Base-by-base conservation (phyloP, 2,329 filamentous ascomycete species). In the Aspergillus jensenii region DNA sequence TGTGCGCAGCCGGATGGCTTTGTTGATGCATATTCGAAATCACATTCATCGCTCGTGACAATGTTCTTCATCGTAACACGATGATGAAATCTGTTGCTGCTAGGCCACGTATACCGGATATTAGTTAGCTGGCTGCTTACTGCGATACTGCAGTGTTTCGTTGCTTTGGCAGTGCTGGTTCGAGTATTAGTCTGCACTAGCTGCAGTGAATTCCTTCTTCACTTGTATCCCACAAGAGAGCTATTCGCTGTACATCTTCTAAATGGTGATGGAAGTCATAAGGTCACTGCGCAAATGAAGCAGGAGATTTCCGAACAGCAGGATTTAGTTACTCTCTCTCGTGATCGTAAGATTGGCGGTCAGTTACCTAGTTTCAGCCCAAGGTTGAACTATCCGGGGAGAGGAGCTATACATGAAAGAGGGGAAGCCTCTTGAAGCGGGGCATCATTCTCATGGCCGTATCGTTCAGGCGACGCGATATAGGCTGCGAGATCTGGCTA, bases 81-180 rank as follows among this genome's bases (percentile, higher is more conserved):
- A 31, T 23, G 21, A 19, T 33, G 31, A 39, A 25, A 46, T 15
- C 6, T n/a, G 43, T 49, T 31, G 50, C 45, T 19, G 17, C n/a
- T 54, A 40, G 50, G 50, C 21, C 45, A 39, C 41, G 19, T 25
- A 15, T 52, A 17, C 23, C 7, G 40, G 39, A 25, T 7, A 12
- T 23, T 23, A 44, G 17, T 48, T 54, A 43, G 17, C 50, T 8
- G 25, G 48, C 12, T 51, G 51, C 27, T 35, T 44, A 41, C 35
- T 43, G 8, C 17, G 55, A 17, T 17, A 23, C 25, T 33, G 44
- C 19, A 50, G 35, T 23, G 39, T 49, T 41, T 54, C 56, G 56
- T 52, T 56, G 58, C 62, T 52, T 59, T 46, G 35, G 56, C 39
- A 51, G 49, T 27, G 47, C 53, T 23, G 33, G 37, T 23, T 19